Percentiles rank a stretch among this genome's conserved stretches.
Evolutionary conservation across 228 moss, liverwort and hornwort species (phyloP).

Genomic region (Sphagnum magellanicum): DNA sequence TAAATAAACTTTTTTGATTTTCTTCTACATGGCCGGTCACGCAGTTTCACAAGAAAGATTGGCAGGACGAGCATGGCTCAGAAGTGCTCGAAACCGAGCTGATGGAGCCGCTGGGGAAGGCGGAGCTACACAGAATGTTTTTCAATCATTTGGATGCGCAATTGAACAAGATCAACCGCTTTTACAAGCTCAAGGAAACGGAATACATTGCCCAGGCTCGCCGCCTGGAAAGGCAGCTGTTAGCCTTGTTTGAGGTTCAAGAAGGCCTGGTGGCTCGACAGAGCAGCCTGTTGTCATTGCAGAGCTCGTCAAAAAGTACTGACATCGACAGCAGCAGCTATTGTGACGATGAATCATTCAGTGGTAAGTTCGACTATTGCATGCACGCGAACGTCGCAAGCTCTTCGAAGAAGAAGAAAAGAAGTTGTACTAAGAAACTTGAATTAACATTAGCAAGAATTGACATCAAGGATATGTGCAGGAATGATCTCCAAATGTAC

Average conservation of each 20-base stretch:
- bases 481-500: too few relatives aligned
- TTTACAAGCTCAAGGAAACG: conserved; percentile 37
- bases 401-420: too few relatives aligned
- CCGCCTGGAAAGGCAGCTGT: conserved; percentile 47
- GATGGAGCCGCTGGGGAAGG: conserved; percentile 24
- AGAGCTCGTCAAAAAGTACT: conserved; percentile 10
- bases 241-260: conserved; percentile 29
- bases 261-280: conserved; percentile 30
- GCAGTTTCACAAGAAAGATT: conserved; percentile 6
- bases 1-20: too few relatives aligned
- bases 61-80: conserved; percentile 4
- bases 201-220: conserved; percentile 30
- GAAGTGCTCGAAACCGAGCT: conserved; percentile 18
- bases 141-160: conserved; percentile 41
- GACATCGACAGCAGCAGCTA: not conserved
- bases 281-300: conserved; percentile 22
- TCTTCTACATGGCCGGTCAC: too few relatives aligned
- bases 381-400: too few relatives aligned
- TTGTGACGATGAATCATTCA: conserved; percentile 3
- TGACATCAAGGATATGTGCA: too few relatives aligned
- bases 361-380: conserved; percentile 11
- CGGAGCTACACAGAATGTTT: conserved; percentile 36
- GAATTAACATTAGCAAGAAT: too few relatives aligned
- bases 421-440: too few relatives aligned
- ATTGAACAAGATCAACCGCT: conserved; percentile 41